Evolutionary conservation across 148 eudicot genomes (phyloP).

Genomic region (Tetragonia tetragonoides): DNA sequence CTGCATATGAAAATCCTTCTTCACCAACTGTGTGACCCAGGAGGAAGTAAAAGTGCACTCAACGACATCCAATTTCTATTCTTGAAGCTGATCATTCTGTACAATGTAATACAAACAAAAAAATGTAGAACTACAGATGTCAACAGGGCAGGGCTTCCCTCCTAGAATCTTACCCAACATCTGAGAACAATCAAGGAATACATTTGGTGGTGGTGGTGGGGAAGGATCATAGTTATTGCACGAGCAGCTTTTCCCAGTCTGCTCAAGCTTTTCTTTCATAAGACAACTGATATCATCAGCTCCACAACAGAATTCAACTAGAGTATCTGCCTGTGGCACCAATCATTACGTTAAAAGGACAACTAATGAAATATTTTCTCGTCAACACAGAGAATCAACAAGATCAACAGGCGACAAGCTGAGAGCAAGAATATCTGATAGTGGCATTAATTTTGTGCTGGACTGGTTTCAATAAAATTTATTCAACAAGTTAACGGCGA

Average conservation of each 20-base stretch:
- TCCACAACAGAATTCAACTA: constrained; percentile 94
- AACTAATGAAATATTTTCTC: not conserved
- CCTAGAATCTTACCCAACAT: no score
- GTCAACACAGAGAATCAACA: not conserved
- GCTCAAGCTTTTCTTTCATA: constrained; percentile 73
- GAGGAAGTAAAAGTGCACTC: no score
- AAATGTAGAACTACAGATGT: no score
- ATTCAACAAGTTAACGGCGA: not conserved
- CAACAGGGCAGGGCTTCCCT: no score
- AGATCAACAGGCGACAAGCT: not conserved
- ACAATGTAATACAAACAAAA: no score
- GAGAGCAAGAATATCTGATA: not conserved
- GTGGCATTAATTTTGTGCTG: not conserved
- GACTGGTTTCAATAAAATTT: not conserved
- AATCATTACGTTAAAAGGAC: constrained; percentile 9
- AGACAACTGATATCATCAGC: constrained; percentile 80
- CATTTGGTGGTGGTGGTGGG: constrained; percentile 56
- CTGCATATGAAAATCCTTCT: no score
- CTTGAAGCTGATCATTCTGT: no score
- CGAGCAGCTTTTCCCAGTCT: constrained; percentile 61
- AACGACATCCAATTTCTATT: no score
- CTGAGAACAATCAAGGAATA: constrained; percentile 12
- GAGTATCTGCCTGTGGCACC: constrained; percentile 52
- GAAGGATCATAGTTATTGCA: constrained; percentile 64
- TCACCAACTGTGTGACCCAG: no score